Base-by-base conservation (phyloP, 164 flowering plant species). In the Aristolochia fimbriata region DNA sequence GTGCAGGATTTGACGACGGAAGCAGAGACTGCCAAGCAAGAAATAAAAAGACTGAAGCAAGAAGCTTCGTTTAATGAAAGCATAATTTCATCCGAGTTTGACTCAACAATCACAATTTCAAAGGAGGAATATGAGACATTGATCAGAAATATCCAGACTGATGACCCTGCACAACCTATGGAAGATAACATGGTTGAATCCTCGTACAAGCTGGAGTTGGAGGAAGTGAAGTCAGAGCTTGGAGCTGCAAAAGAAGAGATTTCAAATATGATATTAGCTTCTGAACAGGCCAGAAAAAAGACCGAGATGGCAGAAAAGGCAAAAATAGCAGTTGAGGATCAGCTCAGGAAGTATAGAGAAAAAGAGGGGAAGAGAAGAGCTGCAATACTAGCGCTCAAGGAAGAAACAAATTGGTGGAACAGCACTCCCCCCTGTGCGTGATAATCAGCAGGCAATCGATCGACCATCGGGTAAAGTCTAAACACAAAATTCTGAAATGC, bases 271-370 rank as follows among this genome's bases (percentile, higher is more conserved):
- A 73, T 77, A 73, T 66, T 62, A 15, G 68, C 76, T 19, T 77
- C 76, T 23, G 85, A 79, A 15, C 75, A 83, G 64, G 84, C 84
- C 23, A 50, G 47, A 3, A 75, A 61, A 45, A 63, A 79, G 51
- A 88, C 90, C 16, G 84, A 80, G 64, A 19, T 64, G 25, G 94
- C 88, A 1, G 86, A 87, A 70, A 75, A 62, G 65, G 82, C 78
- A 6, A 83, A 83, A 65, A 41, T 65, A 14, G 76, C 51, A 21
- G 20, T 83, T 4, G 87, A 83, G 68, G 82, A 73, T 57, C 79
- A 75, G 60, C 65, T 83, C 9, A 81, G 76, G 75, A 74, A 63
- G 70, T 72, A 71, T 73, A 55, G 71, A 50, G 82, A 81, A 52
- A 70, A 69, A 19, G 74, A 61, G 61, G 77, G 74, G 22, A 76